These are phyloP conservation scores for Calonectria pseudoreteaudii DNA, from an alignment of 2,329 filamentous ascomycete species.

Conservation along the genomic window DNA sequence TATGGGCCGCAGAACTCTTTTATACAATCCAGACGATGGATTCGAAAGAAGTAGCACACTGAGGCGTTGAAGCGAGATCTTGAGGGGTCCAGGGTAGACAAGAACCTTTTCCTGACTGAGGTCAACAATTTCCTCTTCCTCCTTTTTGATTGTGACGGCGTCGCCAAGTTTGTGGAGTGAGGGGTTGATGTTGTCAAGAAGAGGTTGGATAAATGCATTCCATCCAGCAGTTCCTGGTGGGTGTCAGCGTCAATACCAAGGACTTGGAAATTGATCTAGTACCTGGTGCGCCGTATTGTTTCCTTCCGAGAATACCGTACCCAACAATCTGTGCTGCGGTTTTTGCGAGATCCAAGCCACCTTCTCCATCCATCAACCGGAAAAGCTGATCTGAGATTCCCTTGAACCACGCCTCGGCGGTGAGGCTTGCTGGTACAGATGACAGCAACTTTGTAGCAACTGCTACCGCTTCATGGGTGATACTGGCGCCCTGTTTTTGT, in stretches of 20 bases:
- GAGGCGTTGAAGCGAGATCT: constrained; percentile 65
- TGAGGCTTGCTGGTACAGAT: constrained; percentile 66
- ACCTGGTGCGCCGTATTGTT: constrained; percentile 73
- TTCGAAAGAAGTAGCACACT: constrained; percentile 70
- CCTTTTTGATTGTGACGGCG: constrained; percentile 34
- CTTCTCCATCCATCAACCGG: constrained; percentile 68
- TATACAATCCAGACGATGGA: constrained; percentile 74
- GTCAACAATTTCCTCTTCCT: constrained; percentile 57
- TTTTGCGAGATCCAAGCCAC: constrained; percentile 49
- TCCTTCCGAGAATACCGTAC: constrained; percentile 75
- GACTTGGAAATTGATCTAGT: not conserved
- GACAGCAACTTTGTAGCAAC: constrained; percentile 73
- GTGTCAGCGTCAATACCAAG: constrained; percentile 35
- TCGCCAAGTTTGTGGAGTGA: constrained; percentile 37
- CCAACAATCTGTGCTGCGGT: constrained; percentile 53
- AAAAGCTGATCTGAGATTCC: constrained; percentile 72
- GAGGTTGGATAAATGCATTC: constrained; percentile 70
- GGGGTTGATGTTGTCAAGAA: constrained; percentile 65
- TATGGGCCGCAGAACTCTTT: constrained; percentile 69
- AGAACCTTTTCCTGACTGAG: constrained; percentile 57
- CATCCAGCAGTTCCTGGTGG: constrained; percentile 66
- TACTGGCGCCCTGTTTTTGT: constrained; percentile 70
- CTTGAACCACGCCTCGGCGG: constrained; percentile 69
- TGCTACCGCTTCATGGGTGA: constrained; percentile 76
- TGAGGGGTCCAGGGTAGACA: constrained; percentile 60